phyloP scores from a whole-genome alignment of 768 basidiomycete genomes.

The Suillus discolor region DNA sequence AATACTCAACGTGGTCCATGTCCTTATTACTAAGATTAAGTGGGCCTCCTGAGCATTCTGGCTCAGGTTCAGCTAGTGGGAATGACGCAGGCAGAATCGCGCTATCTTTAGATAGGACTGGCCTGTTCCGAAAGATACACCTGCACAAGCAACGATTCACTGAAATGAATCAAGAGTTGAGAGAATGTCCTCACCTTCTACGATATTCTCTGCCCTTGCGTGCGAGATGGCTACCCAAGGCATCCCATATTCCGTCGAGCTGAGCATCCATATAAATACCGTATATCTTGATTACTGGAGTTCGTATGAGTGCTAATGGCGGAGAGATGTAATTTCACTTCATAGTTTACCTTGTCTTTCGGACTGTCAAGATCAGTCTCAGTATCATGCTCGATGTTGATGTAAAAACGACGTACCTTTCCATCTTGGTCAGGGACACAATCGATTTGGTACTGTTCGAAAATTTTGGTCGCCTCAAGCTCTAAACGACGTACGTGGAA shows the following conservation, averaged over 20 bases:
- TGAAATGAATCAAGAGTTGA: not conserved
- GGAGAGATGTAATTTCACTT: not conserved
- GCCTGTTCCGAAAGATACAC: slow-evolving; percentile 46
- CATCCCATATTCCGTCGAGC: slow-evolving; percentile 49
- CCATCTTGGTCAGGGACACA: slow-evolving; percentile 42
- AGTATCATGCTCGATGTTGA: not conserved
- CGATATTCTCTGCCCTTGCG: slow-evolving; percentile 55
- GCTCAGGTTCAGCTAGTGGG: slow-evolving; percentile 37
- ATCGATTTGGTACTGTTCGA: slow-evolving; percentile 51
- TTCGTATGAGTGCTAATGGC: not conserved
- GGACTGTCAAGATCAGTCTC: slow-evolving; percentile 26
- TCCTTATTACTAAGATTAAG: slow-evolving; percentile 47
- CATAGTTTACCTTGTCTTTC: slow-evolving; percentile 39
- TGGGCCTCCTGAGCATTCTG: slow-evolving; percentile 17
- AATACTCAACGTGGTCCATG: slow-evolving; percentile 44
- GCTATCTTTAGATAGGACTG: slow-evolving; percentile 37
- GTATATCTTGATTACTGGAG: slow-evolving; percentile 48
- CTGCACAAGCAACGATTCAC: slow-evolving; percentile 28
- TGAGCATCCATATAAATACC: slow-evolving; percentile 53
- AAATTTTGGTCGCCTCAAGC: not conserved
- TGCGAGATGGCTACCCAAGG: slow-evolving; percentile 42
- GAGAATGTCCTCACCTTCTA: slow-evolving; percentile 40
- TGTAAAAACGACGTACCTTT: slow-evolving; percentile 23
- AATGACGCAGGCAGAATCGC: slow-evolving; percentile 56
- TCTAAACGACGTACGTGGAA: not conserved